Base-by-base conservation (phyloP, 176 grass and related monocot genomes). In the Aegilops umbellulata region DNA sequence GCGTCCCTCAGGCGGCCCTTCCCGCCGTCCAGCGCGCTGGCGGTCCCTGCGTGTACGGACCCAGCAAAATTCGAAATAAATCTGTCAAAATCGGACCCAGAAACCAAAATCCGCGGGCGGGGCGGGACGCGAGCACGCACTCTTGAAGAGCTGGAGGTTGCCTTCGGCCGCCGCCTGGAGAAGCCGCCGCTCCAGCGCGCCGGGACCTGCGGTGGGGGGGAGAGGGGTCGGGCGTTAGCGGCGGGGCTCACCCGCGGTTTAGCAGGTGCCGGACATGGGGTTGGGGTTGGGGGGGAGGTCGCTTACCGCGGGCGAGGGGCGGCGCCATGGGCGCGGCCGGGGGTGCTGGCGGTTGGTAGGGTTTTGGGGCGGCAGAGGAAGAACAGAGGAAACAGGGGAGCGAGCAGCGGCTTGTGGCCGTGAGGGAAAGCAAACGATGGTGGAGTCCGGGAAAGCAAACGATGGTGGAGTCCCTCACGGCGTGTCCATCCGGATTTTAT, bases 1-100 rank as follows among this genome's bases (percentile, higher is more conserved):
- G 83, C n/a, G 3, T 85, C 83, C 74, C 20, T 60, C 31, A 86
- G 74, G 20, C 63, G 39, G 6, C 74, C 84, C 63, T 42, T 86
- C 6, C 74, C 74, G 32, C 16, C 64, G 75, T 69, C 84, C 75
- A 86, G 75, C 31, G 15, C n/a, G 1, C 9, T 69, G 17, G 64
- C 63, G 7, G 24, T 60, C 10, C 47, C 84, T 86, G 44, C 46
- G 6, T 16, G 25, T 19, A 26, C 22, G 46, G 49, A 36, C 4
- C 34, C 11, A 26, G 1, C 71, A 14, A 35, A 76, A 31, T 5
- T 1, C 34, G 6, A 49, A 15, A 55, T 5, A 20, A 55, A 19
- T 55, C 5, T 55, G 17, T 55, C 51, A 55, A 55, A 63, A 55
- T 17, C 25, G 32, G 15, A 1, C 44, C 58, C 15, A 38, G 66